Conservation (phyloP, 768 basidiomycete species). For the Neoboletus subvelutipes region DNA sequence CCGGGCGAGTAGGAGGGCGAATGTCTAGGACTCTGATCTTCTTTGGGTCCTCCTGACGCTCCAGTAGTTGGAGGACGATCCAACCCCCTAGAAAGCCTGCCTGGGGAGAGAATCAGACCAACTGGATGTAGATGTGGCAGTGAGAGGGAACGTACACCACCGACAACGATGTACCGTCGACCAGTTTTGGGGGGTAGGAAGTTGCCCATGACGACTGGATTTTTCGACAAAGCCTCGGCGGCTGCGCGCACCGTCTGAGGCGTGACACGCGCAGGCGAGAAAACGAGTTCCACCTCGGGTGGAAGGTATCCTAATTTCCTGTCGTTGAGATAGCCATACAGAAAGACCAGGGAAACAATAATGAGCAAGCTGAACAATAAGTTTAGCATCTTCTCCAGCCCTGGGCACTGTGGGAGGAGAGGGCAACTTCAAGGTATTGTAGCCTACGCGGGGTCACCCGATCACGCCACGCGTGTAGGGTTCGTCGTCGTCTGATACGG, state of each 20-base stretch:
- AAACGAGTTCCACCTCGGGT: slow-evolving; percentile 37
- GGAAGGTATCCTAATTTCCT: slow-evolving; percentile 51
- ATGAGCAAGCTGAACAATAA: slow-evolving; percentile 9
- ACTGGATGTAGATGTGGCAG: background rate
- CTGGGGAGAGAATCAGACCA: slow-evolving; percentile 33
- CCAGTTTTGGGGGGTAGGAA: slow-evolving; percentile 69
- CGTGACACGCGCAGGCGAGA: slow-evolving; percentile 55
- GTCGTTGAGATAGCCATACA: slow-evolving; percentile 56
- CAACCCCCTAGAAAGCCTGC: slow-evolving; percentile 77
- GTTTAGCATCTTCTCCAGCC: slow-evolving; percentile 19
- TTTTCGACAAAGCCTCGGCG: slow-evolving; percentile 36
- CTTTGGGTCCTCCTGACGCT: slow-evolving; percentile 68
- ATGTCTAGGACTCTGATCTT: slow-evolving; percentile 69
- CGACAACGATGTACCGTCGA: slow-evolving; percentile 72
- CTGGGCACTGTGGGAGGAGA: background rate
- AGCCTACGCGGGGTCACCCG: too few species aligned
- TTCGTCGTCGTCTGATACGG: too few species aligned
- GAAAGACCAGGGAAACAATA: slow-evolving; percentile 5
- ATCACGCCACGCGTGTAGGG: too few species aligned
- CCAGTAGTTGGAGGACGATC: slow-evolving; percentile 66
- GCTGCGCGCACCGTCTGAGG: slow-evolving; percentile 41
- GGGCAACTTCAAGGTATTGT: background rate
- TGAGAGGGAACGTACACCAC: slow-evolving; percentile 52
- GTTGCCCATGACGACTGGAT: slow-evolving; percentile 38
- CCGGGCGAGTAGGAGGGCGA: slow-evolving; percentile 55